phyloP scores from a whole-genome alignment of 352 stramenopile species.

The Bremia lactucae region DNA sequence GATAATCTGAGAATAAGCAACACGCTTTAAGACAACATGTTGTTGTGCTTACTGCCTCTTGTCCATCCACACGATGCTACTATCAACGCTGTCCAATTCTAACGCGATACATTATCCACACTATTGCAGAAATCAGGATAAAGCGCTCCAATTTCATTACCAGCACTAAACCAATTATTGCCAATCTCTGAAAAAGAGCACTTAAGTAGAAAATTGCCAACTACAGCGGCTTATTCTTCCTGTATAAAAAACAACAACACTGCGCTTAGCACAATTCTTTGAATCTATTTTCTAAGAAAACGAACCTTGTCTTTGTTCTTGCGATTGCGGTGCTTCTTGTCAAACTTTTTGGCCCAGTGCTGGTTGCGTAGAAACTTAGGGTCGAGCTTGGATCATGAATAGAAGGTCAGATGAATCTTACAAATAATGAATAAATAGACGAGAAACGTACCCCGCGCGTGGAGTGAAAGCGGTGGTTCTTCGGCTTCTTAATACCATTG shows the following conservation, averaged over 20 bases:
- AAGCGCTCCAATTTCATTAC: constrained; percentile 16
- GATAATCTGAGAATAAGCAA: constrained; percentile 22
- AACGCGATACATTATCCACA: constrained; percentile 10
- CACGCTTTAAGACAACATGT: constrained; percentile 8
- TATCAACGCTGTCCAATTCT: constrained; percentile 21
- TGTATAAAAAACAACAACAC: constrained; percentile 8
- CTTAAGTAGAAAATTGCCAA: constrained; percentile 8
- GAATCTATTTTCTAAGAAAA: background rate
- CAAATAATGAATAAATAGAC: background rate
- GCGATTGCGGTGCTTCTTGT: constrained; percentile 82
- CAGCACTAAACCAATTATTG: constrained; percentile 3
- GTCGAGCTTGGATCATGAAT: constrained; percentile 65
- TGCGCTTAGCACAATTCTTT: background rate
- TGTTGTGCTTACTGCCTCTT: constrained; percentile 2
- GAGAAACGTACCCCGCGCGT: constrained; percentile 82
- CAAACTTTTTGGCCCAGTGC: constrained; percentile 97
- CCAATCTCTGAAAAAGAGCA: constrained; percentile 9
- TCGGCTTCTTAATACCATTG: constrained; percentile 97
- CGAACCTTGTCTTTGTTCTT: constrained; percentile 45
- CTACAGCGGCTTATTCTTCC: constrained; percentile 50
- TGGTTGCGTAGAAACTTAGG: constrained; percentile 97
- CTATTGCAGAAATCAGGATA: constrained; percentile 16
- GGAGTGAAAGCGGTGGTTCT: constrained; percentile 91
- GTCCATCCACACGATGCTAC: constrained; percentile 1
- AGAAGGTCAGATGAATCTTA: background rate